Evolutionary conservation across 176 grass and related monocot species (phyloP).

Genomic region (Saccharum officinarum): DNA sequence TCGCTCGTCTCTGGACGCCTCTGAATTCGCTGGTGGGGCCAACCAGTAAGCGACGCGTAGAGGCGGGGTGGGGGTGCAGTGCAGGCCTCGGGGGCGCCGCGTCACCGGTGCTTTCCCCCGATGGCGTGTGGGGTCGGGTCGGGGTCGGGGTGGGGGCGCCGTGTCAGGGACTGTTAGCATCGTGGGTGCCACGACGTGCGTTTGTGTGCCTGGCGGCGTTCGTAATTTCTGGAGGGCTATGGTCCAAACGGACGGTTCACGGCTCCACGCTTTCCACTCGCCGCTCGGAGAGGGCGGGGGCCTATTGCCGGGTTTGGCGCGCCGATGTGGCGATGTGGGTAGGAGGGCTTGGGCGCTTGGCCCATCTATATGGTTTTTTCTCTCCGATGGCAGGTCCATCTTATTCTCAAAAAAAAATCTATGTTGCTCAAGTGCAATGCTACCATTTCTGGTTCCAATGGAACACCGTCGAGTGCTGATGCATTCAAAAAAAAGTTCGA

Average conservation of each 20-base stretch:
- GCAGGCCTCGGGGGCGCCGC: background rate
- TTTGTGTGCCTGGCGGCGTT: background rate
- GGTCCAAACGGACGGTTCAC: background rate
- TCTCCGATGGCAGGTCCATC: too few species aligned
- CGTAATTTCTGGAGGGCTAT: background rate
- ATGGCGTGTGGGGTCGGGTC: constrained; percentile 10
- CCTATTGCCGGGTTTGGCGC: background rate
- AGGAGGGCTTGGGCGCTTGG: too few species aligned
- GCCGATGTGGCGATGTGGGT: background rate
- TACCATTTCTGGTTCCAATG: too few species aligned
- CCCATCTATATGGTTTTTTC: too few species aligned
- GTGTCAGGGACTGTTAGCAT: background rate
- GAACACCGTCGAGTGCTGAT: too few species aligned
- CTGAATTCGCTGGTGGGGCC: constrained; percentile 33
- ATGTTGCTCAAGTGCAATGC: too few species aligned
- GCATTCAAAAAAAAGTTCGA: too few species aligned
- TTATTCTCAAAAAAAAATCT: too few species aligned
- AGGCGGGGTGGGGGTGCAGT: background rate
- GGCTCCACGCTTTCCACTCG: background rate
- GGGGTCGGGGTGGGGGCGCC: background rate
- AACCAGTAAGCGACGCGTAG: constrained; percentile 39
- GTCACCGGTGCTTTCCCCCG: background rate
- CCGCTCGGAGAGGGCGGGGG: background rate
- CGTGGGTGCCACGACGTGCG: background rate
- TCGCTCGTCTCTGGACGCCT: constrained; percentile 23